phyloP scores from a whole-genome alignment of 2,329 filamentous ascomycete genomes.

The Colletotrichum sp. region DNA sequence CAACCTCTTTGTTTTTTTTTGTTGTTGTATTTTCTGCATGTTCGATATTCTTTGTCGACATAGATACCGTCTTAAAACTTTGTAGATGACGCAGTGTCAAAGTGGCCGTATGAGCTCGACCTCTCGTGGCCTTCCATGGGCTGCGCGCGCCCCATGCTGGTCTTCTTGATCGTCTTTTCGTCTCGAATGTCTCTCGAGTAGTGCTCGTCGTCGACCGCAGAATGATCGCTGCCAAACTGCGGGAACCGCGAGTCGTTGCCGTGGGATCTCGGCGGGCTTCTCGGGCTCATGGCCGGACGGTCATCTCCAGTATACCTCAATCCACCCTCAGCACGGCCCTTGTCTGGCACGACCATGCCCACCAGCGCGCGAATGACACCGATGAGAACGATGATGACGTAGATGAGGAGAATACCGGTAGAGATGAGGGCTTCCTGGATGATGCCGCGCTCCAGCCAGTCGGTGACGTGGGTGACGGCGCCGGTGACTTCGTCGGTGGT shows the following conservation, averaged over 20 bases:
- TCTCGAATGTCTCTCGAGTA: conserved; percentile 24
- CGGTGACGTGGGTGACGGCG: conserved; percentile 73
- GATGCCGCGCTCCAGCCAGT: conserved; percentile 71
- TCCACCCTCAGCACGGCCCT: conserved; percentile 66
- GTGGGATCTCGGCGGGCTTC: conserved; percentile 22
- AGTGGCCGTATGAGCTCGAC: conserved; percentile 38
- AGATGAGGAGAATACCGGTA: conserved; percentile 74
- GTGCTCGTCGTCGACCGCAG: conserved; percentile 23
- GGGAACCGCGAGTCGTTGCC: conserved; percentile 15
- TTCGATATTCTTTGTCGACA: not conserved
- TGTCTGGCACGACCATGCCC: conserved; percentile 64
- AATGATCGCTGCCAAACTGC: conserved; percentile 16
- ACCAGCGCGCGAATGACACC: conserved; percentile 72
- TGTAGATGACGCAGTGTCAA: conserved; percentile 27
- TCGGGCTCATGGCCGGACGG: conserved; percentile 30
- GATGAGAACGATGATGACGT: conserved; percentile 77
- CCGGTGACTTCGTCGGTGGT: conserved; percentile 83
- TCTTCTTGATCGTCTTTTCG: conserved; percentile 28
- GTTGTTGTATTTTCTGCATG: not conserved
- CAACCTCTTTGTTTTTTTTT: not conserved
- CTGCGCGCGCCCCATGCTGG: conserved; percentile 24
- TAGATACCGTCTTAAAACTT: conserved; percentile 10
- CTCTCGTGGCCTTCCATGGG: conserved; percentile 34
- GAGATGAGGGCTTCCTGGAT: conserved; percentile 83
- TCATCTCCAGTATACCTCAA: conserved; percentile 38